phyloP scores from a whole-genome alignment of 495 filamentous ascomycete genomes.

The Tuber melanosporum region DNA sequence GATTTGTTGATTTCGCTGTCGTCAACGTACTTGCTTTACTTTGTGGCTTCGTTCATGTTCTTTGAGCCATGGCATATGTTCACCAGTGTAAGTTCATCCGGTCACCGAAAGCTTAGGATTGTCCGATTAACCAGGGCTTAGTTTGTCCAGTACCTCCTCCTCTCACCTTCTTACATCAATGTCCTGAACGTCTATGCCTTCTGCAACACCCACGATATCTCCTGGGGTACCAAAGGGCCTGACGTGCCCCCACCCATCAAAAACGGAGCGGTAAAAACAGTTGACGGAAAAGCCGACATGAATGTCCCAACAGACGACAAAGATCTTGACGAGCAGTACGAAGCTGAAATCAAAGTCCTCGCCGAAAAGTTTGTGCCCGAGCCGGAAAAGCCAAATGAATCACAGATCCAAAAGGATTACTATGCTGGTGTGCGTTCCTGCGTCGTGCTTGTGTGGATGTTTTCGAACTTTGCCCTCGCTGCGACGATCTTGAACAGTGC shows the following conservation, averaged over 20 bases:
- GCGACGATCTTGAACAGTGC: conserved; percentile 83
- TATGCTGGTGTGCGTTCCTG: conserved; percentile 91
- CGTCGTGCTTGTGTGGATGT: conserved; percentile 93
- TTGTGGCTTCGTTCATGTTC: conserved; percentile 86
- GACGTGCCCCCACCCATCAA: conserved; percentile 63
- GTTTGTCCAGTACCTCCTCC: conserved; percentile 92
- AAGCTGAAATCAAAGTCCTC: conserved; percentile 73
- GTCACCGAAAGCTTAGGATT: background rate
- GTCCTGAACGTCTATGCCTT: conserved; percentile 97
- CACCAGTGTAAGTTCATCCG: conserved; percentile 53
- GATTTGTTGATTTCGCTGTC: conserved; percentile 84
- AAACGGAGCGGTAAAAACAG: conserved; percentile 27
- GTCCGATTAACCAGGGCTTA: conserved; percentile 21
- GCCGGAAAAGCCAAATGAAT: conserved; percentile 54
- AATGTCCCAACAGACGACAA: conserved; percentile 78
- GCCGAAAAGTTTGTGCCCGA: conserved; percentile 59
- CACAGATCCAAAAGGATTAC: conserved; percentile 91
- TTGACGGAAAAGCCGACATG: conserved; percentile 86
- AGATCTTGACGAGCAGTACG: conserved; percentile 89
- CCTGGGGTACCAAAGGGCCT: conserved; percentile 94
- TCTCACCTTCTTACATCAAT: conserved; percentile 93
- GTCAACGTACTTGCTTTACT: conserved; percentile 91
- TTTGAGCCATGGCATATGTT: conserved; percentile 99
- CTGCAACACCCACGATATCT: conserved; percentile 96
- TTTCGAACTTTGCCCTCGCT: conserved; percentile 82